These are phyloP conservation scores for Bonnemaisonia californica DNA, from an alignment of 31 red algal genomes.

Conservation along the genomic window DNA sequence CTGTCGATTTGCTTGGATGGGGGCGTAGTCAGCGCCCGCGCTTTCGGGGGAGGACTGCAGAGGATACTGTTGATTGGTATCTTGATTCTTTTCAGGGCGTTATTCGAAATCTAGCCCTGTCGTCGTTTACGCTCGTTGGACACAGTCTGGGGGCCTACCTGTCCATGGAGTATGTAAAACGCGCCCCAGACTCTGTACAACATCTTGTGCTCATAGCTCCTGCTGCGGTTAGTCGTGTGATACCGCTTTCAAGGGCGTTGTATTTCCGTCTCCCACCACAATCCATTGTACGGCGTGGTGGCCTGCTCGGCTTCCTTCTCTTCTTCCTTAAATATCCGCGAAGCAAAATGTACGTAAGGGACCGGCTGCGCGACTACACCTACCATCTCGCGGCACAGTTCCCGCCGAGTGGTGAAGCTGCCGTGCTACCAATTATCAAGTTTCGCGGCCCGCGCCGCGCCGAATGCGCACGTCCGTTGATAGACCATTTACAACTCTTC, in stretches of 20 bases:
- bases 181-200: constrained; percentile 29
- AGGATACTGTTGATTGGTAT: constrained; percentile 63
- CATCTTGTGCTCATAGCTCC: constrained; percentile 86
- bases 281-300: constrained; percentile 75
- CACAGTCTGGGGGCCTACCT: constrained; percentile 92
- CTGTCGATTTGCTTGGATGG: constrained; percentile 94
- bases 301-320: constrained; percentile 80
- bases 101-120: constrained; percentile 22
- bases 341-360: constrained; percentile 31
- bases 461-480: constrained; percentile 60
- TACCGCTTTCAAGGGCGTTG: constrained; percentile 66
- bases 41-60: constrained; percentile 57
- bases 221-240: constrained; percentile 54
- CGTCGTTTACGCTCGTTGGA: constrained; percentile 69
- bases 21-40: constrained; percentile 75
- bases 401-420: constrained; percentile 75
- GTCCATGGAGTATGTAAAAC: constrained; percentile 66
- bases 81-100: constrained; percentile 31
- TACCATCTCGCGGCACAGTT: constrained; percentile 73
- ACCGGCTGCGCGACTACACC: constrained; percentile 69
- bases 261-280: constrained; percentile 91
- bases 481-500: constrained; percentile 21
- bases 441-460: constrained; percentile 32
- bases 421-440: constrained; percentile 72
- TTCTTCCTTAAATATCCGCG: constrained; percentile 82